Evolutionary conservation across 2,329 filamentous ascomycete species (phyloP).

Genomic region (Colletotrichum lini): DNA sequence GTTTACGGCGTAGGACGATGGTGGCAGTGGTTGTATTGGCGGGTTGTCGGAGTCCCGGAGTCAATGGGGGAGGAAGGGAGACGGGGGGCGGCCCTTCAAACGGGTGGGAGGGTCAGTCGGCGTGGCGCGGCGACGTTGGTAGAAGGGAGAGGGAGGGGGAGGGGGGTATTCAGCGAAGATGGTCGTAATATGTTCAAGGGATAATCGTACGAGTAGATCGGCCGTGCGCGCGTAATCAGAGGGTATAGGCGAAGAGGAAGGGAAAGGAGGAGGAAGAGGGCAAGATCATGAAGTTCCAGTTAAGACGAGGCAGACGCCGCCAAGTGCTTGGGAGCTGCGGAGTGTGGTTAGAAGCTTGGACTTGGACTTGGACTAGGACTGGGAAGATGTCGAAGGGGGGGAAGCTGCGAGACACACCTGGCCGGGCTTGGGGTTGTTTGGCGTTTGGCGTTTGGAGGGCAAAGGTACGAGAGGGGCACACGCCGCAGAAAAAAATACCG

Average conservation of each 20-base stretch:
- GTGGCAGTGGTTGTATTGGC: slow-evolving; percentile 7
- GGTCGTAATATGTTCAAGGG: slow-evolving; percentile 31
- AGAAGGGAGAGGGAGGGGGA: not conserved
- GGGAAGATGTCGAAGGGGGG: slow-evolving; percentile 20
- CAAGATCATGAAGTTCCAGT: slow-evolving; percentile 34
- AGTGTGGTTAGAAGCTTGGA: slow-evolving; percentile 36
- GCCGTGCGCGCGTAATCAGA: slow-evolving; percentile 25
- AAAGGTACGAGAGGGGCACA: not conserved
- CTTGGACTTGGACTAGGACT: not conserved
- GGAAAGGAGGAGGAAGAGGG: slow-evolving; percentile 19
- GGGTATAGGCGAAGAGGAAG: slow-evolving; percentile 11
- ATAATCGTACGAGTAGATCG: slow-evolving; percentile 29
- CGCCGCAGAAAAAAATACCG: slow-evolving; percentile 20
- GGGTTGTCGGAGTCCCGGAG: slow-evolving; percentile 28
- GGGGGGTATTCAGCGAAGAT: slow-evolving; percentile 8
- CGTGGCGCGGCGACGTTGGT: slow-evolving; percentile 5
- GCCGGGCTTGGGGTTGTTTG: slow-evolving; percentile 12
- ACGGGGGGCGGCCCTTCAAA: slow-evolving; percentile 14
- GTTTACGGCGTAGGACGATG: slow-evolving; percentile 38
- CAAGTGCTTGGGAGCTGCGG: slow-evolving; percentile 38
- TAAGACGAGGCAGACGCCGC: slow-evolving; percentile 24
- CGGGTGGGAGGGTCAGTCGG: slow-evolving; percentile 21
- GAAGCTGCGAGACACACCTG: slow-evolving; percentile 41
- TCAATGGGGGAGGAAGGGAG: slow-evolving; percentile 20
- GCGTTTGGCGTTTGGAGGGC: slow-evolving; percentile 13